A percentile compares a stretch with the other conserved stretches of the same genome.
These are phyloP conservation scores for Trichoderma gracile DNA, from an alignment of 2,329 filamentous ascomycete genomes.

Conservation along the genomic window DNA sequence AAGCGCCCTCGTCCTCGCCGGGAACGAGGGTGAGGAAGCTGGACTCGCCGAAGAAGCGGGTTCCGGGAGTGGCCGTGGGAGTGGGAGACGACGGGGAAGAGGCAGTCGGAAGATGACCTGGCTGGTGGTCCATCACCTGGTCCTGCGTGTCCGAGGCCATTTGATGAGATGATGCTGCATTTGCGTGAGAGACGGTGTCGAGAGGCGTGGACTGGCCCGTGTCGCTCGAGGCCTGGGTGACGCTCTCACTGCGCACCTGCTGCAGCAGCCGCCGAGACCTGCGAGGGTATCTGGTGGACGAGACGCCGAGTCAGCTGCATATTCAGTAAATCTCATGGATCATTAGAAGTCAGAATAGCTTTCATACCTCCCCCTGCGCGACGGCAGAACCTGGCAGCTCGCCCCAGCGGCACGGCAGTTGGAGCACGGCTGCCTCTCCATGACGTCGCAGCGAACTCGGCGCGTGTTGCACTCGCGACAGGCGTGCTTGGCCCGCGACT, in stretches of 20 bases:
- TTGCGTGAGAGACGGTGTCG: background rate
- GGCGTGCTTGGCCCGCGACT: constrained; percentile 40
- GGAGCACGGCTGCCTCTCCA: constrained; percentile 37
- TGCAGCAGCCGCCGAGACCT: constrained; percentile 29
- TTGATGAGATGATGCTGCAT: background rate
- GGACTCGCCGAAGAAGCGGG: constrained; percentile 43
- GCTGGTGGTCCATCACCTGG: background rate
- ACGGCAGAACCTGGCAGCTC: constrained; percentile 39
- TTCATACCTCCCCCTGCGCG: constrained; percentile 38
- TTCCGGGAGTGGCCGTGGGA: constrained; percentile 29
- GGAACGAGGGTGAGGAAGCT: constrained; percentile 43
- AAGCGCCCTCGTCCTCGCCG: constrained; percentile 27
- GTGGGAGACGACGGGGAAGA: constrained; percentile 14
- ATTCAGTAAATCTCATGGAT: background rate
- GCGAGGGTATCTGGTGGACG: constrained; percentile 32
- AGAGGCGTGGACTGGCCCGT: constrained; percentile 9
- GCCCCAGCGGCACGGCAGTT: constrained; percentile 36
- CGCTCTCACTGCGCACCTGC: constrained; percentile 22
- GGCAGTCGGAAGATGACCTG: background rate
- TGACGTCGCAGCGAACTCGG: constrained; percentile 42
- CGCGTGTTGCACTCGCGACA: constrained; percentile 41
- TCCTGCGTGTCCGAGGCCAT: background rate
- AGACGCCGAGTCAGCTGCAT: background rate
- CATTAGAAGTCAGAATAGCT: background rate
- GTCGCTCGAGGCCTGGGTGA: constrained; percentile 1